These are phyloP conservation scores for Geum urbanum DNA, from an alignment of 306 rosid genomes.

Conservation along the genomic window DNA sequence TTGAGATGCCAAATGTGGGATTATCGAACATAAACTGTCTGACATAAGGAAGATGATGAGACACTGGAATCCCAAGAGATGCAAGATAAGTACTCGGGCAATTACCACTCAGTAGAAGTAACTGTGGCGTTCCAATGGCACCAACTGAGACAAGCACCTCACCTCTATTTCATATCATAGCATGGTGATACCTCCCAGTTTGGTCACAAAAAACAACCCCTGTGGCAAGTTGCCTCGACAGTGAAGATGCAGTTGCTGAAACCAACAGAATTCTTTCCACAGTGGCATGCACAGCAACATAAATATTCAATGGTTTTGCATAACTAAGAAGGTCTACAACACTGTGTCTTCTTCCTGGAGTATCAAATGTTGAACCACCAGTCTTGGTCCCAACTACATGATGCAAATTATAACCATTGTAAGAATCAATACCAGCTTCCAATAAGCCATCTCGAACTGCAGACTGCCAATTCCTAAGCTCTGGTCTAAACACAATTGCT, in stretches of 20 bases:
- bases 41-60: conserved; percentile 62
- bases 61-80: conserved; percentile 71
- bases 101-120: conserved; percentile 72
- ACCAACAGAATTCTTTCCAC: conserved; percentile 63
- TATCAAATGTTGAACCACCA: conserved; percentile 85
- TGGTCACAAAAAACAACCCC: conserved; percentile 66
- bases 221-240: conserved; percentile 27
- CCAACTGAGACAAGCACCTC: conserved; percentile 77
- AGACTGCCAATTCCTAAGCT: conserved; percentile 66
- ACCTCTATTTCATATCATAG: conserved; percentile 48
- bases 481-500: conserved; percentile 60
- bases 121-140: conserved; percentile 88
- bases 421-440: conserved; percentile 71
- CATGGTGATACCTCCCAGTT: conserved; percentile 53
- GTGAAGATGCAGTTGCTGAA: conserved; percentile 20
- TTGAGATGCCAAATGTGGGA: conserved; percentile 71
- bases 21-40: conserved; percentile 79
- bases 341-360: conserved; percentile 53
- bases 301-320: conserved; percentile 40
- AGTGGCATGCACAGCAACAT: conserved; percentile 55
- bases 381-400: conserved; percentile 70
- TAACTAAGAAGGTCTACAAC: conserved; percentile 64
- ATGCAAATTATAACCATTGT: conserved; percentile 66
- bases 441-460: conserved; percentile 74
- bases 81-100: conserved; percentile 73